A percentile compares a stretch with the other conserved stretches of the same genome.
Evolutionary conservation across 225 moss, liverwort and hornwort genomes (phyloP).

Genomic region (Physcomitrium patens): DNA sequence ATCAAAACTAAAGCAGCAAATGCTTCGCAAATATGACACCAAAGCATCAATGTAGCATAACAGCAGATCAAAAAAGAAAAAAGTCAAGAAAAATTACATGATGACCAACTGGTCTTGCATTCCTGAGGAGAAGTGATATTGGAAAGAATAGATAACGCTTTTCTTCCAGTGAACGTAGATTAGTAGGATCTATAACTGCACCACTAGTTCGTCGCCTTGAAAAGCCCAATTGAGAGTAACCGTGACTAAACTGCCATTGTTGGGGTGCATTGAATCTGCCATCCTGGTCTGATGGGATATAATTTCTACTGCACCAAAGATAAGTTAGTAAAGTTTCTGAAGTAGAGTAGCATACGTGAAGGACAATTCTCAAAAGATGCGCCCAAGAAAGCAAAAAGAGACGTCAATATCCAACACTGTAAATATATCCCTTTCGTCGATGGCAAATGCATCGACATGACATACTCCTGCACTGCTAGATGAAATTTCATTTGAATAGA

Average conservation of each 20-base stretch:
- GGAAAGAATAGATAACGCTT: slow-evolving; percentile 59
- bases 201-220: slow-evolving; percentile 89
- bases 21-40: background rate
- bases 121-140: slow-evolving; percentile 72
- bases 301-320: slow-evolving; percentile 56
- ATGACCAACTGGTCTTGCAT: slow-evolving; percentile 86
- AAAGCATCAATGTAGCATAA: background rate
- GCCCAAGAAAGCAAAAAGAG: background rate
- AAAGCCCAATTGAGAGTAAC: slow-evolving; percentile 72
- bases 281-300: slow-evolving; percentile 56
- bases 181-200: slow-evolving; percentile 72
- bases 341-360: background rate
- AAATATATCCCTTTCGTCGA: background rate
- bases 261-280: slow-evolving; percentile 69
- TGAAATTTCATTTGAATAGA: background rate
- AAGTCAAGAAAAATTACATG: slow-evolving; percentile 57
- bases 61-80: background rate
- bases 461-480: background rate
- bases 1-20: slow-evolving; percentile 1
- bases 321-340: slow-evolving; percentile 14
- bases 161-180: slow-evolving; percentile 77
- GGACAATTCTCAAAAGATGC: background rate
- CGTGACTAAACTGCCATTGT: slow-evolving; percentile 79
- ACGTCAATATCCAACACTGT: background rate
- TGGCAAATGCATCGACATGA: background rate